These are phyloP conservation scores for Teratosphaeria pseudoeucalypti DNA, from an alignment of 2,329 filamentous ascomycete genomes.

Conservation along the genomic window DNA sequence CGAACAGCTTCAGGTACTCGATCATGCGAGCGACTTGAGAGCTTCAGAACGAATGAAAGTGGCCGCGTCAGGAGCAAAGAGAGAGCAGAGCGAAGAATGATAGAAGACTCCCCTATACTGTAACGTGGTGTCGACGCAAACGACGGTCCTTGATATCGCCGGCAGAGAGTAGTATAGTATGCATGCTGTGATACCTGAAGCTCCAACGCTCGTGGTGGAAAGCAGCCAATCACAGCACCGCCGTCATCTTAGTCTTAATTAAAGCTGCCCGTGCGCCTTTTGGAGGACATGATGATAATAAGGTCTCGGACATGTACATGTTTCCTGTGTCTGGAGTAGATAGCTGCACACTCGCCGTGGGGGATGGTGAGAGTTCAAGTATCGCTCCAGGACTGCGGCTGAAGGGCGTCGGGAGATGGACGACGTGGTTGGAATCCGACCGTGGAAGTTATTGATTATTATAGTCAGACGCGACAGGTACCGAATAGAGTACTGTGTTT, in stretches of 20 bases:
- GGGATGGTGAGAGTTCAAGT: too few species aligned
- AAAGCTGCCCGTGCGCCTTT: background rate
- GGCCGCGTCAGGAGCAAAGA: background rate
- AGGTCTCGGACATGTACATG: background rate
- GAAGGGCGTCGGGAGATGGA: too few species aligned
- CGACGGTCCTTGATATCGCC: background rate
- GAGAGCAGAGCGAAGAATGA: background rate
- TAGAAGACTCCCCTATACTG: background rate
- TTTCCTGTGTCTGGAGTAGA: background rate
- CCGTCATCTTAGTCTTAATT: background rate
- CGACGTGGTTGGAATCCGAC: background rate
- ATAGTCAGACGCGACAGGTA: too few species aligned
- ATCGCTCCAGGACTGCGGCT: too few species aligned
- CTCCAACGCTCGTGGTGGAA: background rate
- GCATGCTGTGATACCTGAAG: background rate
- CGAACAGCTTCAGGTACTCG: background rate
- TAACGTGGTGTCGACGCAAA: background rate
- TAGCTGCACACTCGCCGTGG: background rate
- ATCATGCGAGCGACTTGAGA: background rate
- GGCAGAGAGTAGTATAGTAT: background rate
- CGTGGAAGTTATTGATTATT: too few species aligned
- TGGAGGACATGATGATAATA: background rate
- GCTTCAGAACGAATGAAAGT: background rate
- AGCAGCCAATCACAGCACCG: background rate
- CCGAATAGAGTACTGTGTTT: background rate